These are phyloP conservation scores for Salicornia ramosissima DNA, from an alignment of 148 eudicot species.

Conservation along the genomic window DNA sequence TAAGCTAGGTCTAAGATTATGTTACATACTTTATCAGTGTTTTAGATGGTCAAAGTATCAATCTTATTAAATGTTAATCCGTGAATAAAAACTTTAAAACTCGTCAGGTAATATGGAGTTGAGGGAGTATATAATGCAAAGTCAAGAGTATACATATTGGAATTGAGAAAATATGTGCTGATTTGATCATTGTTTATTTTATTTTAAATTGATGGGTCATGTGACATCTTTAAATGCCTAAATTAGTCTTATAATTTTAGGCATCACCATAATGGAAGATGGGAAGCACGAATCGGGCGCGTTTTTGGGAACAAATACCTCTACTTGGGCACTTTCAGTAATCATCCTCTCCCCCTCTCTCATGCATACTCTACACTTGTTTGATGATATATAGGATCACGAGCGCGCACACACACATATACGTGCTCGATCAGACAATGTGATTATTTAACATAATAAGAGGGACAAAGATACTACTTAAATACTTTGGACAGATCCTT, in stretches of 20 bases:
- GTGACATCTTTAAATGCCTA: not conserved
- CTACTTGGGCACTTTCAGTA: conserved; percentile 68
- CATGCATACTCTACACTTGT: not conserved
- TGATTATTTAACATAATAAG: conserved; percentile 23
- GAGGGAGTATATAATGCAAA: not conserved
- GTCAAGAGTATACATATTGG: too few species aligned
- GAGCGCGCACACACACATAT: conserved; percentile 2
- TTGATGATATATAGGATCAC: conserved; percentile 14
- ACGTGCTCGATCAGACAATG: conserved; percentile 15
- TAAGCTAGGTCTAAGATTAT: too few species aligned
- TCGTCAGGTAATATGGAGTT: not conserved
- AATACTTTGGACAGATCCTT: conserved; percentile 23
- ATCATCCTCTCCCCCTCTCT: conserved; percentile 11
- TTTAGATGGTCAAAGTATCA: too few species aligned
- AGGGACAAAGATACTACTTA: conserved; percentile 36
- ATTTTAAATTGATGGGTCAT: not conserved
- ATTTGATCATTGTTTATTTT: not conserved
- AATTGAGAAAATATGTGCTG: too few species aligned
- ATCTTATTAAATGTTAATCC: too few species aligned
- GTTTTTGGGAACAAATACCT: conserved; percentile 64
- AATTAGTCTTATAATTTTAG: conserved; percentile 30
- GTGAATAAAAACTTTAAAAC: too few species aligned
- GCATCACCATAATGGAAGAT: conserved; percentile 81
- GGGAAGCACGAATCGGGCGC: conserved; percentile 74
- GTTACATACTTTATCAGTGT: too few species aligned